Percentiles rank a stretch among this genome's conserved stretches.
phyloP scores from a whole-genome alignment of 257 asterid genomes.

The Solanum appendiculatum region DNA sequence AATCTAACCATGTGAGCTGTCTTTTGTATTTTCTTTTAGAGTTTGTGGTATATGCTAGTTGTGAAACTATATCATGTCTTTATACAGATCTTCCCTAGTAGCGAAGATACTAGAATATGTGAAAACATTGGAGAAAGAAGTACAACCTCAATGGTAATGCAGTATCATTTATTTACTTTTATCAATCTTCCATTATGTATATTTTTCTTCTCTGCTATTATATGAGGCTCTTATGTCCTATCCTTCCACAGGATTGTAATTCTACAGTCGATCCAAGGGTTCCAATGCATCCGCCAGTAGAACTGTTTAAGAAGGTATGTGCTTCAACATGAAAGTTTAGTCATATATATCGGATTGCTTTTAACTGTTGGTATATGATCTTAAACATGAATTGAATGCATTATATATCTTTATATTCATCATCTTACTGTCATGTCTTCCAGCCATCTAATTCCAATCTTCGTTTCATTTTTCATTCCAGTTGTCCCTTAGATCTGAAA shows the following conservation, averaged over 20 bases:
- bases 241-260: conserved; percentile 28
- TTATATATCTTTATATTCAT: not conserved
- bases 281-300: conserved; percentile 32
- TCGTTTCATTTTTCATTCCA: conserved; percentile 2
- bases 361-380: not conserved
- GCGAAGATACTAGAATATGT: conserved; percentile 2
- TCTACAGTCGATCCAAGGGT: conserved; percentile 11
- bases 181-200: not conserved
- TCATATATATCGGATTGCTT: not conserved
- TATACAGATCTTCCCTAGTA: conserved; percentile 23
- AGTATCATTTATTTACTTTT: not conserved
- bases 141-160: not conserved
- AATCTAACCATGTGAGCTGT: not conserved
- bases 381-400: not conserved
- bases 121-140: conserved; percentile 5
- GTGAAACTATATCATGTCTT: not conserved
- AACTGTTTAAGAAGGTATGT: conserved; percentile 53
- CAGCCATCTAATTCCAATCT: not conserved
- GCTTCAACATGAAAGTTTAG: not conserved
- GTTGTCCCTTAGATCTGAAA: conserved; percentile 53
- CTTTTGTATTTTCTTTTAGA: not conserved
- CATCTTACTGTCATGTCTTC: not conserved
- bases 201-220: not conserved
- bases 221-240: not conserved
- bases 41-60: not conserved